Evolutionary conservation across 345 rosid species (phyloP), one percentile per base, ranked within the genome.

Genomic region (Moricandia arvensis): DNA sequence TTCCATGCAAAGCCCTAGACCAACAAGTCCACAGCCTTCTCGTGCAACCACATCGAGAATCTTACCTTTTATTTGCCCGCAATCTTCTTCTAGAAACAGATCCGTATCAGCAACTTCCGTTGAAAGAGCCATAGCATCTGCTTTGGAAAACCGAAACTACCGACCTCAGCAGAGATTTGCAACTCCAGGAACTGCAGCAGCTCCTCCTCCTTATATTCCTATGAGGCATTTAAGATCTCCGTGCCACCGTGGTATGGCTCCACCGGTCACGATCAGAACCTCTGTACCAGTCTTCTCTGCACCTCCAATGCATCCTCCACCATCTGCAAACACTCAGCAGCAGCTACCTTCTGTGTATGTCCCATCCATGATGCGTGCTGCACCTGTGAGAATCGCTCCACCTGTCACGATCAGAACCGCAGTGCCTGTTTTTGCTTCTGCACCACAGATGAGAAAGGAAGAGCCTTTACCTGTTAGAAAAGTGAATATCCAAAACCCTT

Each of bases 261-360:
- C 93, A 7, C 91, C 97, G 1, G 98, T 94, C 53, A 91, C 89
- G 6, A 80, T 91, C 73, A 89, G 98, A 83, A 87, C 86, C 4
- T 79, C 89, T 5, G 86, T 86, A 37, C 97, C 98, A 1, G 93
- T 89, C 70, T 94, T 87, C 79, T 86, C 98, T 15, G 93, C 98
- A 38, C 97, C 97, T 31, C 94, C 88, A 18, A 78, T 31, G 60
- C 88, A 83, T 37, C 87, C 86, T 33, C 80, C 80, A 12, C 77
- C 88, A 30, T 79, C 84, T 60, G 63, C 85, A 84, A 47, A 86
- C 82, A 24, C 76, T 37, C 79, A 80, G 15, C 83, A 29, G 81
- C 83, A 29, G 81, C 80, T 83, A 58, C 79, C 74, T 53, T 81
- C 88, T 21, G 61, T 77, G 65, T 70, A 77, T 27, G 69, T 80